These are phyloP conservation scores for Wilcoxina mikolae DNA, from an alignment of 495 filamentous ascomycete genomes.

Conservation along the genomic window DNA sequence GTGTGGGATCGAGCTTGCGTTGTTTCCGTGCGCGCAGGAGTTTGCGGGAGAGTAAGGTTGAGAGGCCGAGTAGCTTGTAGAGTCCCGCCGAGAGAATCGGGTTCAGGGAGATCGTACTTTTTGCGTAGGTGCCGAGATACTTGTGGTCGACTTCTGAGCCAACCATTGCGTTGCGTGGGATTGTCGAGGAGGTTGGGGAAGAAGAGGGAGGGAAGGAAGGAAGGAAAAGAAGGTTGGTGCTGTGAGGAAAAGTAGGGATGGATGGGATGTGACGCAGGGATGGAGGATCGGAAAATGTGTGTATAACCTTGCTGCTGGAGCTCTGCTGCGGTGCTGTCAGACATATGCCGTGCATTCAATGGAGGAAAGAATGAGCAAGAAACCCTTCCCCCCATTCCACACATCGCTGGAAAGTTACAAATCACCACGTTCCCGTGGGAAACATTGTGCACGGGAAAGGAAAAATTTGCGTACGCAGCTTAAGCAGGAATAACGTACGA, in stretches of 20 bases:
- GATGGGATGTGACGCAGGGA: neutral
- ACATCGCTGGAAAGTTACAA: neutral
- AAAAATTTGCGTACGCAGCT: neutral
- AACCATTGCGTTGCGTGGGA: conserved; percentile 46
- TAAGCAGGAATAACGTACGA: neutral
- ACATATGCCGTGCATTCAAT: neutral
- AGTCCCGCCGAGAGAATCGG: conserved; percentile 63
- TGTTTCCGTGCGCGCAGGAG: conserved; percentile 69
- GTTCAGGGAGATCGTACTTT: conserved; percentile 52
- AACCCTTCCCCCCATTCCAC: neutral
- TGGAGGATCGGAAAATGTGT: neutral
- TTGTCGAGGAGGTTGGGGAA: neutral
- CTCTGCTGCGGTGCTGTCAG: neutral
- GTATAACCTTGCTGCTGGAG: neutral
- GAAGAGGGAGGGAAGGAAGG: conserved; percentile 1
- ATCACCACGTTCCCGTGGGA: neutral
- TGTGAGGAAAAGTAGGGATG: neutral
- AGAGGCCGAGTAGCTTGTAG: conserved; percentile 80
- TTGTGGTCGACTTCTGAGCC: conserved; percentile 95
- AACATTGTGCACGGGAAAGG: neutral
- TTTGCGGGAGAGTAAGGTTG: conserved; percentile 72
- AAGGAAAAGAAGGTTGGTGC: neutral
- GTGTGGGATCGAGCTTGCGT: conserved; percentile 64
- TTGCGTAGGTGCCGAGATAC: conserved; percentile 76
- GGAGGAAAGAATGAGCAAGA: neutral